Evolutionary conservation across 768 basidiomycete genomes (phyloP).

Genomic region (Lactarius hatsudake): DNA sequence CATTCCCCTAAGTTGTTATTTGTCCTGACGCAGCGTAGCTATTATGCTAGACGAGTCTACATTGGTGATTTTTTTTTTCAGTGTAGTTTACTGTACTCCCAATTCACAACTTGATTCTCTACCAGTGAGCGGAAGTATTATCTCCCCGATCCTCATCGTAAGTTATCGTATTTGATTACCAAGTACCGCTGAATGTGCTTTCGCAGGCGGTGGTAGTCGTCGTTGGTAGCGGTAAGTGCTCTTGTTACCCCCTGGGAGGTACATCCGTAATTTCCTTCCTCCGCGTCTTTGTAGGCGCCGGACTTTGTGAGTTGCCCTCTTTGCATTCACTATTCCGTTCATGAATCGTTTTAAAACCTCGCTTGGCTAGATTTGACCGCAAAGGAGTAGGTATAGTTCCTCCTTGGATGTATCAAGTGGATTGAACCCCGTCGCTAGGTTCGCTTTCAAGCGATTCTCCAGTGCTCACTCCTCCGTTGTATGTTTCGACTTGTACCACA

Average conservation of each 20-base stretch:
- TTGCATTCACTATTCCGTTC: neutral
- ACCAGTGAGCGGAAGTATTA: constrained; percentile 6
- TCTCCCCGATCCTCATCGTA: constrained; percentile 2
- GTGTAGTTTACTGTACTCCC: neutral
- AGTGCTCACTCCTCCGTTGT: constrained; percentile 36
- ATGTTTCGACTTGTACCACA: constrained; percentile 18
- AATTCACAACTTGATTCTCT: neutral
- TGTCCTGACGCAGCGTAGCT: constrained; percentile 1
- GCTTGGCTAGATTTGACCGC: constrained; percentile 43
- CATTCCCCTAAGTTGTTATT: neutral
- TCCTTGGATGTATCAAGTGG: neutral
- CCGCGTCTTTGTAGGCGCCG: constrained; percentile 22
- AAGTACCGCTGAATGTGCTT: neutral
- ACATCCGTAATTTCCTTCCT: neutral
- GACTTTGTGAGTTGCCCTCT: constrained; percentile 28
- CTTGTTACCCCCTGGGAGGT: neutral
- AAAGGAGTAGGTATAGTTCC: constrained; percentile 39
- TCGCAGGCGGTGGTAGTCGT: constrained; percentile 35
- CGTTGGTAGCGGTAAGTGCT: constrained; percentile 43
- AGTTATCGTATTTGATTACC: neutral
- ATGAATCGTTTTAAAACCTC: neutral
- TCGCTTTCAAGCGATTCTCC: constrained; percentile 36
- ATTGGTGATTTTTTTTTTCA: neutral
- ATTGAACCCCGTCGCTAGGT: constrained; percentile 21
- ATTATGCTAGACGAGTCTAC: constrained; percentile 15